phyloP scores from a whole-genome alignment of 345 rosid genomes.

The Salix koriyanagi region DNA sequence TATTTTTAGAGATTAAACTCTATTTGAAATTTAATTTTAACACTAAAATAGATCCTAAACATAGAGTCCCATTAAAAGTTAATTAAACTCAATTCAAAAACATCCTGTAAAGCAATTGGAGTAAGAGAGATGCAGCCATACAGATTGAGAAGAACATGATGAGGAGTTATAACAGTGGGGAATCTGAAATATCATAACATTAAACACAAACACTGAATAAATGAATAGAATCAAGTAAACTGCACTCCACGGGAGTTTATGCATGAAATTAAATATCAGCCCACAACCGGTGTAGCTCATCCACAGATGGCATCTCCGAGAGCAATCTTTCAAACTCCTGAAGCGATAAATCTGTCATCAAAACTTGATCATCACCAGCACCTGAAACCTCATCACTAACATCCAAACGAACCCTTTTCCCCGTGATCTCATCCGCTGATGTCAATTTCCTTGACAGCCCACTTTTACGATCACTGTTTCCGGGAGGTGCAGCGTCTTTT shows the following conservation, averaged over 20 bases:
- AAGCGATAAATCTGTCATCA: constrained; percentile 26
- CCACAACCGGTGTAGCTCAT: constrained; percentile 30
- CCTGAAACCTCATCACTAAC: background rate
- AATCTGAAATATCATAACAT: background rate
- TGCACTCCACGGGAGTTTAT: no score
- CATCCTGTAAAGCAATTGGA: background rate
- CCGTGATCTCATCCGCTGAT: background rate
- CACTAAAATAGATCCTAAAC: no score
- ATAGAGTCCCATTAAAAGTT: no score
- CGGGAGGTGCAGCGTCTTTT: constrained; percentile 26
- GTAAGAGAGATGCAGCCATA: background rate
- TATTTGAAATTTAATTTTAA: no score
- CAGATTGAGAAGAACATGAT: background rate
- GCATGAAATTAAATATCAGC: constrained; percentile 9
- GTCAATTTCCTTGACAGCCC: background rate
- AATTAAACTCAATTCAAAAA: no score
- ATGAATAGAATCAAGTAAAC: no score
- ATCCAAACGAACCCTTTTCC: background rate
- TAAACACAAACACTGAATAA: background rate
- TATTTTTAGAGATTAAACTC: no score
- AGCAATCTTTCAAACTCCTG: constrained; percentile 42
- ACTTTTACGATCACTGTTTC: background rate
- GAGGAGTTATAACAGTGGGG: background rate
- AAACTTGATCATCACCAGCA: background rate
- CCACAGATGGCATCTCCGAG: constrained; percentile 37